Conservation (phyloP, 306 rosid species). For the Erythrophleum fordii region DNA sequence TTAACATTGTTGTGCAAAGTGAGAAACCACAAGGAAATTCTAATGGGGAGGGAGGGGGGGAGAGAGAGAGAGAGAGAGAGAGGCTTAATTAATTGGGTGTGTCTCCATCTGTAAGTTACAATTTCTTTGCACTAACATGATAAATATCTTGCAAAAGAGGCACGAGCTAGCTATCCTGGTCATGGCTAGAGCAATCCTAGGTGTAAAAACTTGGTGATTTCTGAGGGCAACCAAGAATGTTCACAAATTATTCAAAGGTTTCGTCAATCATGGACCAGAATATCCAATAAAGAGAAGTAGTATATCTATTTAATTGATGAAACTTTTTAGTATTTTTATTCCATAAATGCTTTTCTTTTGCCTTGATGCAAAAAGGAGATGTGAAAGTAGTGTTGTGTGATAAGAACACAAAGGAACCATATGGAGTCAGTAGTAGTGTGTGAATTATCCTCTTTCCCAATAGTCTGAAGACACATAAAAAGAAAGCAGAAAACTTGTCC, state of each 20-base stretch:
- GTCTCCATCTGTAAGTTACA: neutral
- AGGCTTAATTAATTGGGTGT: neutral
- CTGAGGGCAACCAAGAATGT: constrained; percentile 33
- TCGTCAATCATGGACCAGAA: constrained; percentile 34
- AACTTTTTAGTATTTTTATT: neutral
- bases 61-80: too few relatives aligned
- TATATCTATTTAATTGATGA: neutral
- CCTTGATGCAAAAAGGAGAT: constrained; percentile 14
- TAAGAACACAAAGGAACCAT: constrained; percentile 36
- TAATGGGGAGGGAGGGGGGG: too few relatives aligned
- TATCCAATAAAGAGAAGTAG: constrained; percentile 33
- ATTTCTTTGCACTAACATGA: neutral
- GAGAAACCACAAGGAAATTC: neutral
- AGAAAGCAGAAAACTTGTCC: constrained; percentile 28
- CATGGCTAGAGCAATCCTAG: constrained; percentile 32
- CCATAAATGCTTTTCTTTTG: too few relatives aligned
- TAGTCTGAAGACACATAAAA: constrained; percentile 41
- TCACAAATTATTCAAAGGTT: constrained; percentile 19
- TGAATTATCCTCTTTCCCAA: neutral
- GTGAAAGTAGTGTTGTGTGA: constrained; percentile 1
- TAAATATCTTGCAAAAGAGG: too few relatives aligned
- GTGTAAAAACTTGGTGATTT: constrained; percentile 35
- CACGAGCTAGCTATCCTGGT: neutral
- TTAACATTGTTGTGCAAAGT: neutral
- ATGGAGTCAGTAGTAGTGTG: neutral